A percentile compares a stretch with the other conserved stretches of the same genome.
Evolutionary conservation across 2,329 filamentous ascomycete genomes (phyloP).

Genomic region (Trichoderma simmonsii): DNA sequence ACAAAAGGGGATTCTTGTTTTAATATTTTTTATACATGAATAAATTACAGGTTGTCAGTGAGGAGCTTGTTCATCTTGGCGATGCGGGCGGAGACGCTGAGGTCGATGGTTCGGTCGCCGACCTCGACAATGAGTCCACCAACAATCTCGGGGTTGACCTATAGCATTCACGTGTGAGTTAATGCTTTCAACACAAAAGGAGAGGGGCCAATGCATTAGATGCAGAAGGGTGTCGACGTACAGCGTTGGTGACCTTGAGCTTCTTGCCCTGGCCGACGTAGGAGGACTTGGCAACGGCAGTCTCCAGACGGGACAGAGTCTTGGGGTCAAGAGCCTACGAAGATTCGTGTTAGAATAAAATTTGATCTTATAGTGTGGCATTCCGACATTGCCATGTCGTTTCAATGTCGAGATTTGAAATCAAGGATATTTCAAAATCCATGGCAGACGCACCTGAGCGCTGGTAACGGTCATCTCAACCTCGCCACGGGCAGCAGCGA

Average conservation of each 20-base stretch:
- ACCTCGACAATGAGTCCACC: slow-evolving; percentile 95
- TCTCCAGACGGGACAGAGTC: slow-evolving; percentile 81
- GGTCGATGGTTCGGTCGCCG: slow-evolving; percentile 96
- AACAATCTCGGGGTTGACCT: slow-evolving; percentile 93
- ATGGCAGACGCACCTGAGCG: slow-evolving; percentile 66
- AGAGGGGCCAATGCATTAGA: too few relatives aligned
- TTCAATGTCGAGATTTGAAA: not conserved
- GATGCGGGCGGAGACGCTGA: slow-evolving; percentile 91
- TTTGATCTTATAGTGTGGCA: not conserved
- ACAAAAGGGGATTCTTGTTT: slow-evolving; percentile 27
- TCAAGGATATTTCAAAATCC: not conserved
- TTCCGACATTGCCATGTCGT: not conserved
- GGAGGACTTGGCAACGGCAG: slow-evolving; percentile 81
- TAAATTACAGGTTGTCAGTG: slow-evolving; percentile 79
- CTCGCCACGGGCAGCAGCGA: slow-evolving; percentile 88
- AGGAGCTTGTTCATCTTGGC: slow-evolving; percentile 99
- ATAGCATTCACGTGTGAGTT: not conserved
- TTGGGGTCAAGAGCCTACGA: slow-evolving; percentile 76
- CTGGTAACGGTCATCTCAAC: slow-evolving; percentile 89
- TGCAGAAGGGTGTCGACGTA: slow-evolving; percentile 36
- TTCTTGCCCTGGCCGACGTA: slow-evolving; percentile 92
- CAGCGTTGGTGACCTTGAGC: slow-evolving; percentile 93
- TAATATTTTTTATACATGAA: slow-evolving; percentile 17
- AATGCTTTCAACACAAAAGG: too few relatives aligned
- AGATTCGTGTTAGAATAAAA: slow-evolving; percentile 24